phyloP scores from a whole-genome alignment of 768 basidiomycete genomes.

The Chalciporus piperatus region DNA sequence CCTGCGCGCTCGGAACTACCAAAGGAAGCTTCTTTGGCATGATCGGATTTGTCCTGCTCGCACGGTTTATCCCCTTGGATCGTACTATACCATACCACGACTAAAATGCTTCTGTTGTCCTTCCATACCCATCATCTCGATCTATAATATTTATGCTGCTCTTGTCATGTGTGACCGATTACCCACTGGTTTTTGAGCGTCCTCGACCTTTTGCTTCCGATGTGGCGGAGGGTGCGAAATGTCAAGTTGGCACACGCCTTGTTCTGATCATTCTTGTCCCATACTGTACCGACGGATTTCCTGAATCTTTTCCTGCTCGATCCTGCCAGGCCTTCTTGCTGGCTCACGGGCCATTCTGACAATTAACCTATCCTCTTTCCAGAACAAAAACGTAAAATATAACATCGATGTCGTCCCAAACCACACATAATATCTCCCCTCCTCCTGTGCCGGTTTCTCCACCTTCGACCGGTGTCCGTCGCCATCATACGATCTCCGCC shows the following conservation, averaged over 20 bases:
- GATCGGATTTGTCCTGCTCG: neutral
- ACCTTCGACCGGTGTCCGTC: constrained; percentile 54
- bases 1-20: constrained; percentile 15
- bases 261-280: neutral
- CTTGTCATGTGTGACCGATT: neutral
- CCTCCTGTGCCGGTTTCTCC: constrained; percentile 39
- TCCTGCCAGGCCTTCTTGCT: constrained; percentile 3
- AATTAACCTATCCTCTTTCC: neutral
- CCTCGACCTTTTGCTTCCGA: neutral
- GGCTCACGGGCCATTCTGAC: constrained; percentile 1
- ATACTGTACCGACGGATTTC: neutral
- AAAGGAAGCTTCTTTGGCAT: neutral
- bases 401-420: constrained; percentile 35
- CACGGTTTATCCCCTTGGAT: neutral
- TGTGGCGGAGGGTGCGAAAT: constrained; percentile 1
- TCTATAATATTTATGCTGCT: too few relatives aligned
- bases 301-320: constrained; percentile 1
- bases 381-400: constrained; percentile 8
- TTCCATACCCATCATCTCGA: neutral
- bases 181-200: neutral
- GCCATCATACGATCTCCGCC: constrained; percentile 82
- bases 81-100: constrained; percentile 2
- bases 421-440: constrained; percentile 39
- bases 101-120: neutral
- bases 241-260: neutral